A percentile compares a stretch with the other conserved stretches of the same genome.
These are phyloP conservation scores for Cardamine occulta DNA, from an alignment of 345 rosid genomes.

Conservation along the genomic window DNA sequence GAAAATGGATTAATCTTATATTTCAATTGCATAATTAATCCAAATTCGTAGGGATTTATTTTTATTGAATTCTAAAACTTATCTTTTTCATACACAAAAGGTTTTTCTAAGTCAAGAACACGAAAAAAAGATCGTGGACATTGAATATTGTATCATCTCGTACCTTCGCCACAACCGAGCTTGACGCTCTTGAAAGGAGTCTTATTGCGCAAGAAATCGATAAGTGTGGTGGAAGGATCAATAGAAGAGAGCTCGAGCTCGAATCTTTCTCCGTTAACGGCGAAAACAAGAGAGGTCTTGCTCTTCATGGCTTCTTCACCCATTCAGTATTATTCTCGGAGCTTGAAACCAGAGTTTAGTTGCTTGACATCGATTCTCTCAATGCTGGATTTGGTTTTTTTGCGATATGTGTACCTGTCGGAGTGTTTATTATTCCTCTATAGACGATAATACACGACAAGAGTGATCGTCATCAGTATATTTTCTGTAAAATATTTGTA, in stretches of 20 bases:
- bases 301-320: slow-evolving; percentile 20
- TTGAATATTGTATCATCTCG: neutral
- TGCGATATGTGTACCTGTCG: neutral
- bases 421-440: neutral
- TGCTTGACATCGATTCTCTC: neutral
- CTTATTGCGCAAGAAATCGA: slow-evolving; percentile 73
- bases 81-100: neutral
- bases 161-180: slow-evolving; percentile 94
- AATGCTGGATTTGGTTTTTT: neutral
- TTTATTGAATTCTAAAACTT: neutral
- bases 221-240: slow-evolving; percentile 79
- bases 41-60: neutral
- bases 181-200: slow-evolving; percentile 84
- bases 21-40: neutral
- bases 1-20: neutral
- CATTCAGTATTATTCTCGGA: neutral
- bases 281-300: slow-evolving; percentile 59
- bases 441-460: neutral
- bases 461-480: neutral
- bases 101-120: neutral
- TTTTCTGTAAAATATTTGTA: neutral
- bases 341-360: slow-evolving; percentile 2
- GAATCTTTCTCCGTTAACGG: slow-evolving; percentile 74
- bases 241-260: slow-evolving; percentile 55
- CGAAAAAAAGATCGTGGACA: neutral